These are phyloP conservation scores for Monosporascus sp. DNA, from an alignment of 2,329 filamentous ascomycete species.

Conservation along the genomic window DNA sequence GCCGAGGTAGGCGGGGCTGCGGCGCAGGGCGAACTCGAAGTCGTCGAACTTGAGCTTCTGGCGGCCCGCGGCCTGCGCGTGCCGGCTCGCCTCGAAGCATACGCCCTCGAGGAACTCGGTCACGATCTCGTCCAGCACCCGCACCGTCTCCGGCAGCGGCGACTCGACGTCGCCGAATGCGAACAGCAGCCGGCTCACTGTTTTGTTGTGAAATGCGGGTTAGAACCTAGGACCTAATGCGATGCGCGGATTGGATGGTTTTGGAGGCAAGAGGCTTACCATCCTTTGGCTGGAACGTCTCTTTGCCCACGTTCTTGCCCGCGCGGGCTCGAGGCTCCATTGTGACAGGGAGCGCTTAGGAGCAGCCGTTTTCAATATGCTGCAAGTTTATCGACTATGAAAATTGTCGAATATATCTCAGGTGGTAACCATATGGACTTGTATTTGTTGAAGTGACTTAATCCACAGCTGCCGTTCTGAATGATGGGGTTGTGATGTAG, in stretches of 20 bases:
- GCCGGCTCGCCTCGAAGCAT: constrained; percentile 81
- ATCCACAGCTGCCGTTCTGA: too few species aligned
- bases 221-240: too few species aligned
- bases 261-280: constrained; percentile 42
- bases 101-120: constrained; percentile 96
- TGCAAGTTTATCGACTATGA: too few species aligned
- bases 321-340: constrained; percentile 75
- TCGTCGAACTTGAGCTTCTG: constrained; percentile 98
- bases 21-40: constrained; percentile 88
- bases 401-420: too few species aligned
- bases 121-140: constrained; percentile 88
- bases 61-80: constrained; percentile 79
- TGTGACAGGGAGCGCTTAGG: neutral
- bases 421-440: too few species aligned
- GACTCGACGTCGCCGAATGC: constrained; percentile 74
- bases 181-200: constrained; percentile 71
- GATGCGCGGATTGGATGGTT: neutral
- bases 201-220: neutral
- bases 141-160: constrained; percentile 78
- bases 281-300: constrained; percentile 72
- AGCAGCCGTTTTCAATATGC: too few species aligned
- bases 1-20: constrained; percentile 80
- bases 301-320: constrained; percentile 75
- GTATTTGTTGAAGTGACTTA: too few species aligned
- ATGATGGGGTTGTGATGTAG: too few species aligned